Conservation (phyloP, 345 rosid species). For the Boechera retrofracta region DNA sequence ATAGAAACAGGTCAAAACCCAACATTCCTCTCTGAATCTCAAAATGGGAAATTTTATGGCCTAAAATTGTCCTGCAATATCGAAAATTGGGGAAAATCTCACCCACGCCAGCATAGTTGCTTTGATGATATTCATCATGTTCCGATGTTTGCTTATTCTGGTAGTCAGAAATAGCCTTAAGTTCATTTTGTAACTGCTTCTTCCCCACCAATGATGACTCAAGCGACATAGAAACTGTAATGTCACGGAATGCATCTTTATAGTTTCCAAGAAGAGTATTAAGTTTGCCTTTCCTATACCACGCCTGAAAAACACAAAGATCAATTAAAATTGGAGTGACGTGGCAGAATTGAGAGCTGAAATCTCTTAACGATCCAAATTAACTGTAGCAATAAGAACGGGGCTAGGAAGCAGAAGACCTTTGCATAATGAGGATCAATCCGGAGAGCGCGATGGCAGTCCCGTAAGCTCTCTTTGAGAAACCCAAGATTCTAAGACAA, state of each 20-base stretch:
- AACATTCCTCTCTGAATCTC: background rate
- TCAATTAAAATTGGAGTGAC: background rate
- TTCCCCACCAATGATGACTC: conserved; percentile 69
- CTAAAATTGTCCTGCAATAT: background rate
- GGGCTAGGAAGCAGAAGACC: conserved; percentile 46
- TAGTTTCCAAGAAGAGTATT: conserved; percentile 65
- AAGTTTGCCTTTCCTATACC: conserved; percentile 87
- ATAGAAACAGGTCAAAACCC: background rate
- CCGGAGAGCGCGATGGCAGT: conserved; percentile 76
- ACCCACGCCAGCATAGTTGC: conserved; percentile 43
- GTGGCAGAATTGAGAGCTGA: background rate
- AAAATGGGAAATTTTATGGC: background rate
- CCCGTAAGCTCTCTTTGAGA: conserved; percentile 62
- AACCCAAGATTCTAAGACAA: conserved; percentile 57
- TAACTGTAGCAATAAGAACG: background rate
- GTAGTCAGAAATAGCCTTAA: conserved; percentile 46
- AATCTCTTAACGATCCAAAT: background rate
- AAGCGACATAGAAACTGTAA: conserved; percentile 55
- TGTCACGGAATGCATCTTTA: conserved; percentile 61
- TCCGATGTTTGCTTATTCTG: conserved; percentile 35
- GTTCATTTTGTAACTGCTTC: conserved; percentile 74
- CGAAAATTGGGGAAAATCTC: conserved; percentile 25
- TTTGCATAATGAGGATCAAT: conserved; percentile 72
- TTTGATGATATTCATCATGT: conserved; percentile 17
- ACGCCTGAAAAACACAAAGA: conserved; percentile 52